Conservation (phyloP, 305 asterid species). For the Fraxinus sp. region DNA sequence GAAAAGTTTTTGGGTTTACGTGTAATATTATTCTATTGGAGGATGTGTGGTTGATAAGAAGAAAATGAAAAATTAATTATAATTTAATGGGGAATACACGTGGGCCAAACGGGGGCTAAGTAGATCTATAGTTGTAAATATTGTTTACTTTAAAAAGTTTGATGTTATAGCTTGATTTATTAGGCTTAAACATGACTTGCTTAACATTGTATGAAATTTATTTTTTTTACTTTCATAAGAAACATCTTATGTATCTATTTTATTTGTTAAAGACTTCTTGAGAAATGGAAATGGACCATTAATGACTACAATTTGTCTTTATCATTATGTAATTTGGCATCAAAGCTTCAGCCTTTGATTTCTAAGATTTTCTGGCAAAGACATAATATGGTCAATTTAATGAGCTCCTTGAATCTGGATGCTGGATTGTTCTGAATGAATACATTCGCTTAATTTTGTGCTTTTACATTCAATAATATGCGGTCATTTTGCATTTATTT, state of each 20-base stretch:
- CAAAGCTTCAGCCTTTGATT: background rate
- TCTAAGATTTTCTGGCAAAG: background rate
- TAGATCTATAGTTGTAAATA: background rate
- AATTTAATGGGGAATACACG: too few relatives aligned
- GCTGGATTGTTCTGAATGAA: background rate
- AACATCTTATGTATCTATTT: background rate
- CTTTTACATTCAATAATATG: background rate
- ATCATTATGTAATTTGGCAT: background rate
- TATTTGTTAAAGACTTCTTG: background rate
- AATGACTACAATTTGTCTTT: background rate
- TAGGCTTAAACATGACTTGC: background rate
- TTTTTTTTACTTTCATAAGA: background rate
- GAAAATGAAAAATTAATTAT: too few relatives aligned
- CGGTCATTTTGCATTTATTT: background rate
- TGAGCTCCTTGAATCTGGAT: background rate
- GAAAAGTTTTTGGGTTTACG: too few relatives aligned
- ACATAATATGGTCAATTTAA: background rate
- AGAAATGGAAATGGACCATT: background rate
- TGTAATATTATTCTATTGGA: too few relatives aligned
- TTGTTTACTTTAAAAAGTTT: background rate
- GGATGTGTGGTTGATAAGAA: too few relatives aligned
- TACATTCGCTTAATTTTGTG: background rate
- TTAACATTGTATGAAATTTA: background rate
- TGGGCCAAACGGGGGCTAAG: background rate
- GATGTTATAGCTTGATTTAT: background rate